A percentile compares a stretch with the other conserved stretches of the same genome.
Evolutionary conservation across 768 basidiomycete genomes (phyloP).

Genomic region (Mycena indigotica): DNA sequence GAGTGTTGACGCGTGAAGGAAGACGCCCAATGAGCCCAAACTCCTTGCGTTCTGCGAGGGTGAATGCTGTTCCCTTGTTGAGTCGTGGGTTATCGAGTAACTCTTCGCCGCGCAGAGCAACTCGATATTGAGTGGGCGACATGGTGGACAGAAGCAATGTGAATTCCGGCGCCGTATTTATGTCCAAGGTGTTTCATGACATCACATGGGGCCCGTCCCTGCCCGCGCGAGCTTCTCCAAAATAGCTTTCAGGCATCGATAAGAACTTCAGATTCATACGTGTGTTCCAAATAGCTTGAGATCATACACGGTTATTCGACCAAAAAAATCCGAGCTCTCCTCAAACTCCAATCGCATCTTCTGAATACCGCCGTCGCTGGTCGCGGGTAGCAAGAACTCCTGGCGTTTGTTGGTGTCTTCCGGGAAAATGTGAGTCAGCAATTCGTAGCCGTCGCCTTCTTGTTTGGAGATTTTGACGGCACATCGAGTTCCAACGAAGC

Average conservation of each 20-base stretch:
- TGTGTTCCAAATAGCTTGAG: conserved; percentile 43
- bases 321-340: conserved; percentile 84
- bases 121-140: conserved; percentile 29
- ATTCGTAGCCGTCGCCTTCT: conserved; percentile 46
- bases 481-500: conserved; percentile 77
- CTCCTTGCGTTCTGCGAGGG: conserved; percentile 60
- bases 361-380: conserved; percentile 34
- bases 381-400: conserved; percentile 43
- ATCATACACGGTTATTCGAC: conserved; percentile 76
- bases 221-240: background rate
- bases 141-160: conserved; percentile 1
- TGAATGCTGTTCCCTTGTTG: conserved; percentile 84
- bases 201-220: background rate
- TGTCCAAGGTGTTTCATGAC: too few species aligned
- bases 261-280: background rate
- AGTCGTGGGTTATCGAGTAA: conserved; percentile 67
- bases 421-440: conserved; percentile 63
- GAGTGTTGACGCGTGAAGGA: conserved; percentile 55
- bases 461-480: conserved; percentile 40
- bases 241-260: conserved; percentile 1
- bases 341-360: conserved; percentile 72
- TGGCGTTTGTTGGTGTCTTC: conserved; percentile 80
- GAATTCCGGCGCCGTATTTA: background rate
- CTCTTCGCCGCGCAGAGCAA: conserved; percentile 62
- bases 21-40: conserved; percentile 64